Evolutionary conservation across 2,329 filamentous ascomycete genomes (phyloP), one percentile per base, ranked within the genome.

Genomic region (Botryotinia globosa): DNA sequence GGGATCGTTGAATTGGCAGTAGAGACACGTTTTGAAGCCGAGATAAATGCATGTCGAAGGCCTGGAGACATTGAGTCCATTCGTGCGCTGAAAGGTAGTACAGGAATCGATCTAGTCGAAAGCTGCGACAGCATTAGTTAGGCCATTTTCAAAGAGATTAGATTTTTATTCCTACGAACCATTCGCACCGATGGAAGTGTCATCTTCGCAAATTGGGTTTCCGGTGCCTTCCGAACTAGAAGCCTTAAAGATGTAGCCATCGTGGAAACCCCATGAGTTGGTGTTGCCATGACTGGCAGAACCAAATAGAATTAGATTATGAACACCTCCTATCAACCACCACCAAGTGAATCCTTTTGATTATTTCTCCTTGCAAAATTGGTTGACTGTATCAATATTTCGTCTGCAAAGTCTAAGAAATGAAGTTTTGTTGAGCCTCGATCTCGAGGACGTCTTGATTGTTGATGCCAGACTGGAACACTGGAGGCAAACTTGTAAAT

Each of bases 1-100:
- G 74, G 74, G 51, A 67, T 56, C 37, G 76, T 74, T 3, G 77
- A 76, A 71, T 77, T 79, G 39, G 75, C 75, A 39, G 74, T 75
- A 59, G 74, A 73, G 34, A 78, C 44, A 59, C 48, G 51, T 37
- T 58, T 72, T 14, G 51, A 16, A 20, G 12, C 32, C 9, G 48
- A 67, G 42, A 45, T 34, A 20, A 45, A 58, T 20, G n/a, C 37
- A n/a, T 58, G 22, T 59, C 51, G 70, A 67, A 58, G 51, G 37
- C 39, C 45, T 34, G 51, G 29, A 34, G 37, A 45, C 22, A 34
- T 37, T 22, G 70, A 48, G 34, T 32, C 39, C 1, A 69, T 74
- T 34, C 74, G 67, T 18, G 64, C 69, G n/a, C 73, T 75, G 56
- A 69, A 71, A 54, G 75, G 73, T 29, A 74, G 68, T 16, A 69